Evolutionary conservation across 2,329 filamentous ascomycete genomes (phyloP), one percentile per base, ranked within the genome.

Genomic region (Neonectria ditissima): DNA sequence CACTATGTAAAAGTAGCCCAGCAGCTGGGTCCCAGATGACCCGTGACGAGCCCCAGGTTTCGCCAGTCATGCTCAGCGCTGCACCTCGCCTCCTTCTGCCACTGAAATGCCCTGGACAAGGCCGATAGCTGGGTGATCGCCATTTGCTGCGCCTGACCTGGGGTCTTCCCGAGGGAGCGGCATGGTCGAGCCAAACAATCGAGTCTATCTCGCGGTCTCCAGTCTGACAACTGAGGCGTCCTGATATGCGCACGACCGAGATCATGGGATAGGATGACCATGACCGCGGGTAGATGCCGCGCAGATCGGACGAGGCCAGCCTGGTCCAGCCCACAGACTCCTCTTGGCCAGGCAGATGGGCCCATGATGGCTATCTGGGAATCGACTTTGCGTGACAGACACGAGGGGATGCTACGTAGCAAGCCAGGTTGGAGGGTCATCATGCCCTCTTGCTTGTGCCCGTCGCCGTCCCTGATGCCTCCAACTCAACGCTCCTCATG

Each of bases 31-130:
- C 51, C 60, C 69, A 65, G 65, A 65, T 73, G 70, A 68, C 67
- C 67, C 70, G 69, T 62, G 63, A 69, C 44, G 64, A 70, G 59
- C 63, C 65, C 70, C 69, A 71, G 66, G 62, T 67, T 73, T 69
- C 63, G 59, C 65, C 43, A 59, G 70, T 72, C 70, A 73, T 72
- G 65, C 69, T 64, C 65, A 70, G 62, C 44, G 43, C 70, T 73
- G 70, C 70, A 73, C 67, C 63, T 71, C 70, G 69, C 62, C 70
- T 73, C 69, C 69, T 66, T 63, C 65, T 66, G 55, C 70, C 70
- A 72, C 55, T 63, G 61, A 63, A 57, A 59, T 62, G 59, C 60
- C 62, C 55, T 69, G 47, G 66, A 68, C 59, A 62, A 65, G 62
- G 63, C 63, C 59, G 55, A 63, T 26, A 55, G 65, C 66, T 68